Conservation (phyloP, 2,329 filamentous ascomycete species). For the Fusarium dlaminii region DNA sequence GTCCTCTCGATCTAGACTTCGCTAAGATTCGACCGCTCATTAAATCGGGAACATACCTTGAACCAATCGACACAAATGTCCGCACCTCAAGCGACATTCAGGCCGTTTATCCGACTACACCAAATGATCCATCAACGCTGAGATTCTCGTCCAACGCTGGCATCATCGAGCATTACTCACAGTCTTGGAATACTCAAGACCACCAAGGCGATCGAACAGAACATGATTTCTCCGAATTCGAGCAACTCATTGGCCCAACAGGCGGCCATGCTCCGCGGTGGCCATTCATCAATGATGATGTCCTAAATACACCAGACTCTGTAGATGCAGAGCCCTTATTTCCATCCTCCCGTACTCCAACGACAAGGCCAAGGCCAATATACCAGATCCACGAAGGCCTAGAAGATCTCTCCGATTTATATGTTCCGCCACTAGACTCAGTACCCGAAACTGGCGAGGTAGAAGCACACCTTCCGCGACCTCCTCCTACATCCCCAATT, state of each 20-base stretch:
- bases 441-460: not conserved
- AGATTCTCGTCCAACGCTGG: constrained; percentile 16
- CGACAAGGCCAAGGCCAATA: not conserved
- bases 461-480: not conserved
- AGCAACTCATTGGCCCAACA: not conserved
- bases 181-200: constrained; percentile 8
- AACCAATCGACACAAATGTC: not conserved
- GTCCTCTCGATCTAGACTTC: constrained; percentile 25
- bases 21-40: constrained; percentile 7
- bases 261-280: constrained; percentile 7
- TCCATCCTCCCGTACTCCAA: not conserved
- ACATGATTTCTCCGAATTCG: not conserved
- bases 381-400: constrained; percentile 6
- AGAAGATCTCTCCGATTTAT: not conserved
- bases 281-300: constrained; percentile 28
- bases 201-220: not conserved
- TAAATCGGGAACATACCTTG: not conserved
- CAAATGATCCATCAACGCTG: not conserved
- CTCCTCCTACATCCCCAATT: not conserved
- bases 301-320: not conserved
- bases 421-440: not conserved
- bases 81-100: not conserved
- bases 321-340: not conserved
- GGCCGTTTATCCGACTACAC: not conserved
- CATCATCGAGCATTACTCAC: constrained; percentile 24